A percentile compares a stretch with the other conserved stretches of the same genome.
Conservation (phyloP, 2,329 filamentous ascomycete genomes). For the Epichloe hybrida region DNA sequence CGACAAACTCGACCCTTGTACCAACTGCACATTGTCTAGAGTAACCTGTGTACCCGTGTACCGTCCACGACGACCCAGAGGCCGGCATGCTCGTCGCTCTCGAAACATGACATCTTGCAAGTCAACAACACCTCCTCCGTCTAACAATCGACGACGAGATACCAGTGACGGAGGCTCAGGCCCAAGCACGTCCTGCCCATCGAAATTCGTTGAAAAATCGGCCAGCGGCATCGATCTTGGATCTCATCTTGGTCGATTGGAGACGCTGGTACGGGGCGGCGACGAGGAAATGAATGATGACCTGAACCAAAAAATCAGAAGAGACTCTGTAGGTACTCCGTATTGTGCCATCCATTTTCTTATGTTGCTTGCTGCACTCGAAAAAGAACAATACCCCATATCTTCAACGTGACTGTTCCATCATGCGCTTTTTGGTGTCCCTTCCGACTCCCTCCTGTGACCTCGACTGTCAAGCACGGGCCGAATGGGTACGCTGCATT, state of each 20-base stretch:
- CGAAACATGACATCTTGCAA: not conserved
- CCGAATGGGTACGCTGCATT: not conserved
- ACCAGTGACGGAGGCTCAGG: not conserved
- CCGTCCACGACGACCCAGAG: slow-evolving; percentile 7
- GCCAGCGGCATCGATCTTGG: not conserved
- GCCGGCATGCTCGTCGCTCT: slow-evolving; percentile 9
- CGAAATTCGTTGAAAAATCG: not conserved
- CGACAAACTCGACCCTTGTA: slow-evolving; percentile 11
- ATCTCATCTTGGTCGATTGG: not conserved
- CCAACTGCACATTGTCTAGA: slow-evolving; percentile 8
- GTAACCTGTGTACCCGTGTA: slow-evolving; percentile 8
- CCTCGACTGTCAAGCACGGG: not conserved
- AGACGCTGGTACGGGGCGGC: not conserved
- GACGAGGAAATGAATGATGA: not conserved
- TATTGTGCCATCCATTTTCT: not conserved
- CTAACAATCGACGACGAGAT: not conserved
- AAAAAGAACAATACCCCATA: not conserved
- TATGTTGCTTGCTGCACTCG: not conserved
- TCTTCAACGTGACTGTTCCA: not conserved
- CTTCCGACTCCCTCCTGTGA: not conserved
- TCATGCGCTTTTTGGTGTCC: not conserved
- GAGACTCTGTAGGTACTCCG: not conserved
- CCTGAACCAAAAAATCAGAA: not conserved
- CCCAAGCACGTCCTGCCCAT: not conserved
- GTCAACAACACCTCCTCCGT: not conserved